Conservation (phyloP, 306 rosid genomes). For the Vigna radiata region DNA sequence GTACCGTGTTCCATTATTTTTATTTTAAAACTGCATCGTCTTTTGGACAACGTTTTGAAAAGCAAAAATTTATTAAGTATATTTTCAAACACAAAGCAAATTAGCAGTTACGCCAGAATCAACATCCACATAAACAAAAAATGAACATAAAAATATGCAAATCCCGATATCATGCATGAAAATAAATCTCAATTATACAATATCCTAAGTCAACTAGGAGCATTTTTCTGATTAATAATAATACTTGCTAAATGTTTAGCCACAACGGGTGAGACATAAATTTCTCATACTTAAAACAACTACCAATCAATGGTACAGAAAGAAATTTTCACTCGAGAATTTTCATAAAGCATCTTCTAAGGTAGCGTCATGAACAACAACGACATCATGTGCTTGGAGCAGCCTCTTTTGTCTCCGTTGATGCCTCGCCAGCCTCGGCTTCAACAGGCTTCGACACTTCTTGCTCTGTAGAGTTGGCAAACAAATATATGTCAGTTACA, state of each 20-base stretch:
- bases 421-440: constrained; percentile 42
- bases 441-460: constrained; percentile 69
- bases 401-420: constrained; percentile 69
- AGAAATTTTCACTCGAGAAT: constrained; percentile 47
- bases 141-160: background rate
- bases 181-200: constrained; percentile 49
- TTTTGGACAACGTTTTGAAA: too few species aligned
- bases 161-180: constrained; percentile 38
- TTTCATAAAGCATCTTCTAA: constrained; percentile 49
- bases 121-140: too few species aligned
- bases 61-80: too few species aligned
- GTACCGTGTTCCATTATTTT: too few species aligned
- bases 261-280: constrained; percentile 40
- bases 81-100: too few species aligned
- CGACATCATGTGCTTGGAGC: constrained; percentile 61
- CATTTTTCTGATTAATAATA: constrained; percentile 36
- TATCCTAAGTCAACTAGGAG: constrained; percentile 40
- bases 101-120: too few species aligned
- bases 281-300: constrained; percentile 41
- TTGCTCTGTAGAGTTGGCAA: constrained; percentile 48
- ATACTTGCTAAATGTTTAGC: constrained; percentile 38
- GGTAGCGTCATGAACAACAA: constrained; percentile 36
- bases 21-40: too few species aligned
- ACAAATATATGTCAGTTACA: constrained; percentile 2
- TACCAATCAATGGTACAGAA: constrained; percentile 44